phyloP scores from a whole-genome alignment of 2,329 filamentous ascomycete genomes.

The Talaromyces rugulosus region DNA sequence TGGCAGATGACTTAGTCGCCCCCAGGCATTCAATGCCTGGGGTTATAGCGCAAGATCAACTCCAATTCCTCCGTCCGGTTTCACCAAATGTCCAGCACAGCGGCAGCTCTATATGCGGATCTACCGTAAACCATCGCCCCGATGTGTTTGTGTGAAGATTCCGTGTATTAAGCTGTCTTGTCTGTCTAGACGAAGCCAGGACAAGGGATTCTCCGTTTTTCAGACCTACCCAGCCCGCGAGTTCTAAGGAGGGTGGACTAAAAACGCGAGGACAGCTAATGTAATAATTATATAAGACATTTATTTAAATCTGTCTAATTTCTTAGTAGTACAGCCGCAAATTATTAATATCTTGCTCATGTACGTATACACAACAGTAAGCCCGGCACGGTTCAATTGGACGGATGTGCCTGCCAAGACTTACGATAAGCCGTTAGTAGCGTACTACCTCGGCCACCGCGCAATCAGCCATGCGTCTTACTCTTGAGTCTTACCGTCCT shows the following conservation, averaged over 20 bases:
- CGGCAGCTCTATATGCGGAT: neutral
- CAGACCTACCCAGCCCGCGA: slow-evolving; percentile 50
- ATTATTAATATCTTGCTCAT: neutral
- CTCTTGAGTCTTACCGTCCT: neutral
- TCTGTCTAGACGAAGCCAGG: slow-evolving; percentile 21
- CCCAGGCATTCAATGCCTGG: slow-evolving; percentile 17
- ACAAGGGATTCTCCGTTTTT: slow-evolving; percentile 41
- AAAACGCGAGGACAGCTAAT: slow-evolving; percentile 51
- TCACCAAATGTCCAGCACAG: neutral
- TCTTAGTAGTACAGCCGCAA: neutral
- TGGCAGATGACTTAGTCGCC: slow-evolving; percentile 48
- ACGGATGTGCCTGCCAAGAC: neutral
- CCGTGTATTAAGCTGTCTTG: neutral
- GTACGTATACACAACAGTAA: neutral
- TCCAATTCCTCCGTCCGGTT: neutral
- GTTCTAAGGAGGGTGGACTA: slow-evolving; percentile 53
- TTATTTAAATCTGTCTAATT: neutral
- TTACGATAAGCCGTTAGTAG: neutral
- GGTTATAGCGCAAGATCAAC: slow-evolving; percentile 45
- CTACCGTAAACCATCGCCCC: slow-evolving; percentile 6
- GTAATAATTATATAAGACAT: neutral
- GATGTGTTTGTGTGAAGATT: slow-evolving; percentile 7
- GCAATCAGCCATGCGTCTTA: neutral
- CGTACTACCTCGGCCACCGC: neutral
- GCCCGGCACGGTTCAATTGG: neutral